phyloP scores from a whole-genome alignment of 2,329 filamentous ascomycete species.

The Clarireedia hainanense region DNA sequence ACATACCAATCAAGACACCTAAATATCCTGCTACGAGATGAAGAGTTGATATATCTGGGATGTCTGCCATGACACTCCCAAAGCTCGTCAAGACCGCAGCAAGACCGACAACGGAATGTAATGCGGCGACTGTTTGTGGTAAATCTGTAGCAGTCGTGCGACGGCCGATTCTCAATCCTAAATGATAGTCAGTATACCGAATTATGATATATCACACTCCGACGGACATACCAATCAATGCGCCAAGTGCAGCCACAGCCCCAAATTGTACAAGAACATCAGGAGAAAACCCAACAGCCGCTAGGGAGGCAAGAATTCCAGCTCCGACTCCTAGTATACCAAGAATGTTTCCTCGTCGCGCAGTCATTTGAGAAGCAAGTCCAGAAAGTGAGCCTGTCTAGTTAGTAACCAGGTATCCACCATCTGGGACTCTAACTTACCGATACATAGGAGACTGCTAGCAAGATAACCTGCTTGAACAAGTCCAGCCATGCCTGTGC shows the following conservation, averaged over 20 bases:
- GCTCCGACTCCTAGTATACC: slow-evolving; percentile 79
- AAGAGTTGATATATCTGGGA: slow-evolving; percentile 63
- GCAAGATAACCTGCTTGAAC: slow-evolving; percentile 84
- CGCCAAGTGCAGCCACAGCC: slow-evolving; percentile 64
- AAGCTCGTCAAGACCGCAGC: slow-evolving; percentile 84
- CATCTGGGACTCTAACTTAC: background rate
- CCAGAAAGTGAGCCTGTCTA: slow-evolving; percentile 60
- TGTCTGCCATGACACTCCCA: slow-evolving; percentile 71
- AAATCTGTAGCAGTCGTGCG: slow-evolving; percentile 83
- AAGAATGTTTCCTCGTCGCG: slow-evolving; percentile 76
- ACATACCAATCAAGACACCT: slow-evolving; percentile 67
- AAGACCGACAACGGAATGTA: slow-evolving; percentile 85
- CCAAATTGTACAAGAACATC: slow-evolving; percentile 75
- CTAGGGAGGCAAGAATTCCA: slow-evolving; percentile 74
- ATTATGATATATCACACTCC: background rate
- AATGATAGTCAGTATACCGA: background rate
- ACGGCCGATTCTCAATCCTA: slow-evolving; percentile 68
- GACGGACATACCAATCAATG: slow-evolving; percentile 44
- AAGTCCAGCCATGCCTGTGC: slow-evolving; percentile 73
- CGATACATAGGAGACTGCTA: slow-evolving; percentile 77
- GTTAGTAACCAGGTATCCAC: background rate
- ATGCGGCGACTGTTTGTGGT: slow-evolving; percentile 79
- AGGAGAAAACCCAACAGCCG: slow-evolving; percentile 71
- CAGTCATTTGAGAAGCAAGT: slow-evolving; percentile 74
- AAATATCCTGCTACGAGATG: slow-evolving; percentile 83